Base-by-base conservation (phyloP, 148 eudicot species). In the Suaeda aralocaspica region DNA sequence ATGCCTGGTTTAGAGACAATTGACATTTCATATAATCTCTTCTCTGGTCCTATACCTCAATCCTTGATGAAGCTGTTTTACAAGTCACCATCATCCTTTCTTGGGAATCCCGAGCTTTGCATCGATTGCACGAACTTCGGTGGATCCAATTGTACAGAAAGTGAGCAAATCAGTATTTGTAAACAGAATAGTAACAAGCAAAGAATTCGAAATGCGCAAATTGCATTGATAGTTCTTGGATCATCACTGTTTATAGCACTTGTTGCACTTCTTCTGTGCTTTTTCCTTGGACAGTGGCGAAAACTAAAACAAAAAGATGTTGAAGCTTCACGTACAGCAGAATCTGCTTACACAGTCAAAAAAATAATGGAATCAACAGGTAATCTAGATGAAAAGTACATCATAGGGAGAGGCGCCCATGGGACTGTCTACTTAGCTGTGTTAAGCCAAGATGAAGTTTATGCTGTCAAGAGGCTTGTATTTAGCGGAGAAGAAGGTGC, bases 401-500 rank as follows among this genome's bases (percentile, higher is more conserved):
- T 92, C 59, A 77, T 89, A 9, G 97, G 97, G 63, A 89, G 79
- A 78, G 97, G 97, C 66, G 96, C 91, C 21, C 97, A 89, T 71
- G 97, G 96, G 53, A 81, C 78, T 3, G 97, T 92, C 6, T 92
- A 92, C 69, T 89, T 80, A 80, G 97, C 86, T 2, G 65, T 72
- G 1, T 36, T 87, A 77, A 82, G 81, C 66, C 82, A 85, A 10
- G 85, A 69, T 4, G 78, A 82, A 76, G 83, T 84, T 29, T 89
- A 82, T 45, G 97, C 96, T 2, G 86, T 87, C 59, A 92, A 92
- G 72, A 89, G 82, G 76, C 83, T 92, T 63, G 70, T 61, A 58
- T 86, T 92, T 70, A 68, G 74, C 26, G 84, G 82, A 29, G 66
- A 36, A 2, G 74, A 34, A 46, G 82, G 81, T 9, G 83, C 77